A percentile compares a stretch with the other conserved stretches of the same genome.
Evolutionary conservation across 805 yeast species (phyloP).

Genomic region (Cyberlindnera euphorbiiphila): DNA sequence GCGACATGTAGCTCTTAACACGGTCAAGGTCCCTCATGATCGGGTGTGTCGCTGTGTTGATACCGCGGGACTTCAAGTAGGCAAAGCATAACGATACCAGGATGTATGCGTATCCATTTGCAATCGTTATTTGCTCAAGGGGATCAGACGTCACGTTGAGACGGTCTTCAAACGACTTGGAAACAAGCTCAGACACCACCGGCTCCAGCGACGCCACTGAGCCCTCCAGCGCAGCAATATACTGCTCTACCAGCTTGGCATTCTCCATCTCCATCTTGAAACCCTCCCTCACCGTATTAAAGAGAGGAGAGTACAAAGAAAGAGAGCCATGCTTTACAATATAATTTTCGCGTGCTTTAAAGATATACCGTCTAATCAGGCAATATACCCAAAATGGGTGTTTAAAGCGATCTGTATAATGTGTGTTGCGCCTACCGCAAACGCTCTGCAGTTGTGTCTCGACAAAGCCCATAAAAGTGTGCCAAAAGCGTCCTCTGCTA

Average conservation of each 20-base stretch:
- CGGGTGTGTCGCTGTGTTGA: constrained; percentile 52
- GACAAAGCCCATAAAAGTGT: constrained; percentile 4
- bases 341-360: constrained; percentile 1
- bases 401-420: neutral
- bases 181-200: constrained; percentile 34
- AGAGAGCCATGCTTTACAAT: neutral
- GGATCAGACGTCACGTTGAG: constrained; percentile 22
- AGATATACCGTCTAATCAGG: too few species aligned
- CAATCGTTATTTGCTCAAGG: constrained; percentile 26
- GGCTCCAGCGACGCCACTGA: constrained; percentile 35
- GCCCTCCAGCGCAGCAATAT: constrained; percentile 35
- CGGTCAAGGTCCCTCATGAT: constrained; percentile 64
- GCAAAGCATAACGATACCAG: constrained; percentile 55
- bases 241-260: constrained; percentile 37
- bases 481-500: too few species aligned
- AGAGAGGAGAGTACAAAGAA: neutral
- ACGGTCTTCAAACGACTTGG: constrained; percentile 39
- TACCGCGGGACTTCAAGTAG: constrained; percentile 55
- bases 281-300: too few species aligned
- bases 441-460: constrained; percentile 19
- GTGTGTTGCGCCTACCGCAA: neutral
- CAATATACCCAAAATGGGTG: too few species aligned
- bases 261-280: constrained; percentile 52
- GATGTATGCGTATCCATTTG: constrained; percentile 31
- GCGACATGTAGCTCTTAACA: constrained; percentile 64